Percentiles rank a stretch among this genome's conserved stretches.
Evolutionary conservation across 106 monocot genomes (phyloP).

Genomic region (Dendrobium officinale): DNA sequence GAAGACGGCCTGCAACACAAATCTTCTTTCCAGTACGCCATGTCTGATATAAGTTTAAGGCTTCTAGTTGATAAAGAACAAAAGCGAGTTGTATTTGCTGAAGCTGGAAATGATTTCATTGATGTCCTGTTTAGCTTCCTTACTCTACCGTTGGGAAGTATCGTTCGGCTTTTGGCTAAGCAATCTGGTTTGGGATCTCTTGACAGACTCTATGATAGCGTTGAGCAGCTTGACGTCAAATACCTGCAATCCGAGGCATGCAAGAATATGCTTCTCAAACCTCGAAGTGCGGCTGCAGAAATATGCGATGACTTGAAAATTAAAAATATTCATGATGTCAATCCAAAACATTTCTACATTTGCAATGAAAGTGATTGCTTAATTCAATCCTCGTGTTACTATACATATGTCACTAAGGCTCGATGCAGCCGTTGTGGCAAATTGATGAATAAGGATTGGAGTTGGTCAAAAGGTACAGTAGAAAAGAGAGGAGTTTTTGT

Average conservation of each 20-base stretch:
- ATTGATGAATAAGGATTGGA: neutral
- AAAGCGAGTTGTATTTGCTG: conserved; percentile 37
- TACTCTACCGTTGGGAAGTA: conserved; percentile 35
- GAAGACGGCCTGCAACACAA: too few species aligned
- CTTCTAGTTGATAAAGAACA: conserved; percentile 27
- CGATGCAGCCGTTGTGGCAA: neutral
- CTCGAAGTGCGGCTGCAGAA: conserved; percentile 2
- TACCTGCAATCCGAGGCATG: conserved; percentile 22
- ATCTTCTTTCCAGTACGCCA: neutral
- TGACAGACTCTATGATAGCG: conserved; percentile 32
- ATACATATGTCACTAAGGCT: neutral
- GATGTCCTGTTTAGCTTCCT: conserved; percentile 54
- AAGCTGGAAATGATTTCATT: conserved; percentile 30
- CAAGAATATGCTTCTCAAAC: conserved; percentile 34
- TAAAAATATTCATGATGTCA: conserved; percentile 5
- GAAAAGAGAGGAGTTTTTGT: conserved; percentile 24
- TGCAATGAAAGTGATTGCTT: neutral
- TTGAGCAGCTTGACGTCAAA: conserved; percentile 13
- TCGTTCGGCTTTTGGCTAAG: conserved; percentile 23
- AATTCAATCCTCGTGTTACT: neutral
- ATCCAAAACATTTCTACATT: conserved; percentile 5
- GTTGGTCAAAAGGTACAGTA: neutral
- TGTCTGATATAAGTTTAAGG: conserved; percentile 14
- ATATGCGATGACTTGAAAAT: conserved; percentile 15
- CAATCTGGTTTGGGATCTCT: conserved; percentile 12